Base-by-base conservation (phyloP, 345 rosid genomes). In the Rhodamnia rubescens region DNA sequence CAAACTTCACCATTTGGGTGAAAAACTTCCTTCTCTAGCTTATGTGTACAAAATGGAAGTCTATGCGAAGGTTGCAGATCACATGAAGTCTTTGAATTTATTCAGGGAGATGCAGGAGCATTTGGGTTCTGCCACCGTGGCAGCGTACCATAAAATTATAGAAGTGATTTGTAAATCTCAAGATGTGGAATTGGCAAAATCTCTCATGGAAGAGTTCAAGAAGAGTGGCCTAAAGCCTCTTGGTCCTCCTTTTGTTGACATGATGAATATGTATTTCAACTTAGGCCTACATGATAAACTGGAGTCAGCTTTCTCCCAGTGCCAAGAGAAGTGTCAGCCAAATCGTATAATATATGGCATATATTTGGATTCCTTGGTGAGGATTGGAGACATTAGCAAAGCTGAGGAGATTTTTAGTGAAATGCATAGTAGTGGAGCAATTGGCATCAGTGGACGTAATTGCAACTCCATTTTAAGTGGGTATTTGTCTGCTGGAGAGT, bases 11-110 rank as follows among this genome's bases (percentile, higher is more conserved):
- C 53, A 29, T 26, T 83, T 86, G 50, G 91, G 89, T 85, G 87
- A 83, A 1, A 50, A 86, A 83, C 83, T 92, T 64, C 96, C 98
- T 47, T 89, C 98, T 85, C 93, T 88, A 26, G 95, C 95, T 53
- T 95, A 90, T 92, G 94, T 95, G 36, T 95, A 92, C 87, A 95
- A 89, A 89, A 95, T 97, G 93, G 96, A 94, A 90, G 93, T 89
- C 86, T 93, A 92, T 89, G 91, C 98, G 0, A 94, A 92, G 89
- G 84, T 59, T 29, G 93, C 92, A 21, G 90, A 94, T 51, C 86
- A 85, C 84, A 87, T 83, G 74, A 94, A 87, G 88, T 95, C 96
- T 42, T 86, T 95, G 83, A 92, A 91, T 50, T 85, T 91, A 85
- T 94, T 97, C 85, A 90, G 92, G 87, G 92, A 92, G 85, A 95